Conservation (phyloP, 352 stramenopile genomes). For the Aphanomyces astaci region DNA sequence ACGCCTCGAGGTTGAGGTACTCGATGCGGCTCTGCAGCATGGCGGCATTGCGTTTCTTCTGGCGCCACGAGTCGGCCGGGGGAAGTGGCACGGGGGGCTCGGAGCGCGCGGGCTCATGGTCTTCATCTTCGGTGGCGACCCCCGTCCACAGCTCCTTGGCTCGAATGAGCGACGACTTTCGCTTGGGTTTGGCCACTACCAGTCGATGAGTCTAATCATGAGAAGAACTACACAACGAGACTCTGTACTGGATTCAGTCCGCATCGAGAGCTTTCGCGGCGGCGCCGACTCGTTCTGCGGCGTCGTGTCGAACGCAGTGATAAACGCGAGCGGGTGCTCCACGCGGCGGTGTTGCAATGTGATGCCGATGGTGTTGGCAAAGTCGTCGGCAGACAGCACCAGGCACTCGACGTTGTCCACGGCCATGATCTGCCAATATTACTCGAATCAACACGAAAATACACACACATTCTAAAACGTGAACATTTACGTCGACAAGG, state of each 20-base stretch:
- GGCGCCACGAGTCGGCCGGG: constrained; percentile 35
- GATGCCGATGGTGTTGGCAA: background rate
- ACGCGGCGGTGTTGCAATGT: background rate
- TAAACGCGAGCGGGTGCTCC: background rate
- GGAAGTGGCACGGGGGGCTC: no score
- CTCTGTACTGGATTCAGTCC: background rate
- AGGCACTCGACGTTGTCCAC: background rate
- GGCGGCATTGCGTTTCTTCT: constrained; percentile 69
- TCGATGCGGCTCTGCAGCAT: constrained; percentile 52
- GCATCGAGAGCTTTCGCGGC: background rate
- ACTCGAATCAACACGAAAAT: no score
- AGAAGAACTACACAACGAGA: background rate
- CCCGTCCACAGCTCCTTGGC: constrained; percentile 5
- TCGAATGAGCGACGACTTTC: background rate
- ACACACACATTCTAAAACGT: background rate
- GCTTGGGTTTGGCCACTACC: background rate
- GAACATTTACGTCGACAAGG: background rate
- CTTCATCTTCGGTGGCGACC: background rate
- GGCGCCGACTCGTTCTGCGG: background rate
- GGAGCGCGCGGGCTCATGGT: background rate
- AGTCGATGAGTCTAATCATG: background rate
- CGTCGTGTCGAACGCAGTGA: constrained; percentile 1
- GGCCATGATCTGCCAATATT: background rate
- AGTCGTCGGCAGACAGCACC: background rate
- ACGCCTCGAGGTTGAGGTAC: constrained; percentile 41